These are phyloP conservation scores for Coemansia sp. DNA, from an alignment of 192 early-diverging fungal genomes.

Conservation along the genomic window DNA sequence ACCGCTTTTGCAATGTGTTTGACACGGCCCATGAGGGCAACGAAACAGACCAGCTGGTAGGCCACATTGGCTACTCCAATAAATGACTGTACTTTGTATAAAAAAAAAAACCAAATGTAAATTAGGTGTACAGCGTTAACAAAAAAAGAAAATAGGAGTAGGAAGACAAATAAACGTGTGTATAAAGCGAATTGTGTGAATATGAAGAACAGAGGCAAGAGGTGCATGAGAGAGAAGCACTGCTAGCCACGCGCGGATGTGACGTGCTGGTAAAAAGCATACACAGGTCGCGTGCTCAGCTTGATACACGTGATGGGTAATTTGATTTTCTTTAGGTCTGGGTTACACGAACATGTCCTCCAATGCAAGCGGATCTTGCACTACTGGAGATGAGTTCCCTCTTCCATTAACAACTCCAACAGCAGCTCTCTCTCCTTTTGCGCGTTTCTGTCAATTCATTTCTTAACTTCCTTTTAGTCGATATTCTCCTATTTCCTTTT, in stretches of 20 bases:
- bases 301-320: conserved; percentile 13
- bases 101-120: neutral
- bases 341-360: neutral
- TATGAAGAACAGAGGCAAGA: neutral
- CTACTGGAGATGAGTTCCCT: neutral
- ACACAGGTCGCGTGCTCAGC: conserved; percentile 19
- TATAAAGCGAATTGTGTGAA: conserved; percentile 8
- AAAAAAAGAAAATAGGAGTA: conserved; percentile 4
- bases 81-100: neutral
- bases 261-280: conserved; percentile 12
- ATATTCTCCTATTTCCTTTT: neutral
- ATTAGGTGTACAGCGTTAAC: neutral
- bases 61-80: conserved; percentile 42
- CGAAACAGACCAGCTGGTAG: conserved; percentile 49
- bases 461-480: neutral
- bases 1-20: conserved; percentile 77
- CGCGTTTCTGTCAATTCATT: neutral
- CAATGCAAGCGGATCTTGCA: neutral
- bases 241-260: neutral
- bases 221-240: conserved; percentile 2
- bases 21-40: conserved; percentile 62
- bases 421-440: neutral
- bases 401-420: neutral
- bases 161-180: neutral
- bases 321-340: neutral